phyloP scores from a whole-genome alignment of 1,284 basidiomycete genomes.

The Chalciporus sp. region DNA sequence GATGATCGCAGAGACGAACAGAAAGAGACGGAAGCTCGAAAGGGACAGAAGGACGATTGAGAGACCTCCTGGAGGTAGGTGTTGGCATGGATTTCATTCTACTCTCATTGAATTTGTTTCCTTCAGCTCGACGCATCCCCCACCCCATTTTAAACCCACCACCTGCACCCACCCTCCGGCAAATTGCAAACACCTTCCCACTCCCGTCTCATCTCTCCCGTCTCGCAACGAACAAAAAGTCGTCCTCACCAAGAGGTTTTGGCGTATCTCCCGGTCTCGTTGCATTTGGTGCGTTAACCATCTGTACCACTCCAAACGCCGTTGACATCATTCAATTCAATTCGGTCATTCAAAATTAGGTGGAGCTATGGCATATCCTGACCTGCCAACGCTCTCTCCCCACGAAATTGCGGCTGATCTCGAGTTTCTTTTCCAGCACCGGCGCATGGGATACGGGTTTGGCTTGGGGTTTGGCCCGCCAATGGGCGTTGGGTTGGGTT shows the following conservation, averaged over 20 bases:
- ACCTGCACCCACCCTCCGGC: constrained; percentile 49
- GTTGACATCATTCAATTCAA: constrained; percentile 7
- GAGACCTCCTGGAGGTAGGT: constrained; percentile 67
- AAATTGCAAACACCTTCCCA: constrained; percentile 47
- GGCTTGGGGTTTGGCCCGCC: constrained; percentile 33
- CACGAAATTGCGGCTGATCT: constrained; percentile 57
- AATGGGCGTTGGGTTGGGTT: constrained; percentile 27
- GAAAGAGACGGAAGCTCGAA: constrained; percentile 79
- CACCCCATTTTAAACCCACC: constrained; percentile 43
- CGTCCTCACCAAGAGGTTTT: constrained; percentile 18
- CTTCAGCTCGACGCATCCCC: constrained; percentile 52
- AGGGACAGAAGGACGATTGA: constrained; percentile 77
- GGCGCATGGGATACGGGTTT: constrained; percentile 36
- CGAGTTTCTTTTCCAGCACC: constrained; percentile 54
- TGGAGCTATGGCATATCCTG: constrained; percentile 49
- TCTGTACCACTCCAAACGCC: constrained; percentile 10
- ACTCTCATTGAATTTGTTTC: constrained; percentile 3
- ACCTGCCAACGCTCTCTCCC: constrained; percentile 51
- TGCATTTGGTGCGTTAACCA: constrained; percentile 21
- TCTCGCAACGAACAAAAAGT: constrained; percentile 20
- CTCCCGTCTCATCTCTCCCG: constrained; percentile 27
- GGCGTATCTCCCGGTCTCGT: constrained; percentile 22
- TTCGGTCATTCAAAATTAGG: constrained; percentile 5
- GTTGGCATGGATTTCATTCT: neutral
- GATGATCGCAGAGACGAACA: constrained; percentile 82